Evolutionary conservation across 2,329 filamentous ascomycete species (phyloP), one percentile per base, ranked within the genome.

Genomic region (Boeremia lycopersici): DNA sequence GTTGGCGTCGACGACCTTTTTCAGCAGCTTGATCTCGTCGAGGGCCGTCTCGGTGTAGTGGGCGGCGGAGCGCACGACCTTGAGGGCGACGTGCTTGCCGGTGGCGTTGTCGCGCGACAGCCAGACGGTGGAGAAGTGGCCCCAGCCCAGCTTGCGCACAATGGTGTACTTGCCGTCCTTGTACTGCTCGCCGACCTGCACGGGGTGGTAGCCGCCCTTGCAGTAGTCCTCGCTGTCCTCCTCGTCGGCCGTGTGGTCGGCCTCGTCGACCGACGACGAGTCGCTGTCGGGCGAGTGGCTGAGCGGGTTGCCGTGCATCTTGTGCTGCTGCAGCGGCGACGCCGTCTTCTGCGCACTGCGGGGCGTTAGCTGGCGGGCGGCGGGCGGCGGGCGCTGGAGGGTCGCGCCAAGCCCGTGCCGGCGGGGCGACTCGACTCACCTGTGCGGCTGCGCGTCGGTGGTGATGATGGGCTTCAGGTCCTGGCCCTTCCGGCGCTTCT

Each of bases 161-260:
- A 98, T 88, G 13, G 93, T 95, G 79, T 99, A 99, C 79, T 91
- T 93, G 66, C 91, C 93, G 75, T 98, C 91, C 76, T 98, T 98
- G 84, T 97, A 98, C 72, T 92, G 89, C 79, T 99, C 95, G 68
- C 95, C 95, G 57, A 98, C 89, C 68, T 87, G 84, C 44, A 99
- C 95, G 2, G 95, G 95, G 74, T 99, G 95, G 77, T 98, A 99
- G 57, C 95, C 95, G 70, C 95, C 95, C 79, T 98, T 98, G 85
- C 93, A 97, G 81, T 99, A 99, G 77, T 99, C 95, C 78, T 98
- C 93, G 42, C 91, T 96, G 77, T 99, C 95, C 79, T 99, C 95
- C 79, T 99, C 95, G 74, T 98, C 95, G 72, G 93, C 93, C 34
- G 93, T 96, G 74, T 95, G 93, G 70, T 97, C 93, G 76, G 89